Base-by-base conservation (phyloP, 768 basidiomycete genomes). In the Tulasnella sp. region DNA sequence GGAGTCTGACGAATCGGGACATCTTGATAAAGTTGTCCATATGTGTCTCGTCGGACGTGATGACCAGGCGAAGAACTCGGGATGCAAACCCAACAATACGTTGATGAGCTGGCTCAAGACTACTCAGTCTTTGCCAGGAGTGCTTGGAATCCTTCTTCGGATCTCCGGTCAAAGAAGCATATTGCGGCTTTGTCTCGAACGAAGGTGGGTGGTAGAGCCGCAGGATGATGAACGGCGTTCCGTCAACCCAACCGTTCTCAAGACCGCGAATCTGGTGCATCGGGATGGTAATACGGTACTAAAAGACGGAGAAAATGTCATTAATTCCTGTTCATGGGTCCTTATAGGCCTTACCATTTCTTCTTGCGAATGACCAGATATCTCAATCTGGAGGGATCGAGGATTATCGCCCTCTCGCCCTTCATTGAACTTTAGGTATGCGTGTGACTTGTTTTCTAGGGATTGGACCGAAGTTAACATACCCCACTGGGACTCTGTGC, bases 71-170 rank as follows among this genome's bases (percentile, higher is more conserved):
- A 71, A 79, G 37, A 2, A 42, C 61, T 40, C 40, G 40, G 26
- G 78, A 75, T 11, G 92, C 91, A 80, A 91, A 95, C 18, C 91
- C 89, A 0, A 92, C 89, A 46, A 94, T 86, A 3, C 83, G 81
- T 40, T 82, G 84, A 77, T 94, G 93, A 0, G 87, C 86, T 29
- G 87, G 82, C 80, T 91, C 86, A 39, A 94, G 81, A 20, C 87
- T 86, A 18, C 88, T 87, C 16, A 93, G 85, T 16, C 93, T 87
- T 69, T 88, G 87, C 61, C 89, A 89, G 81, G 86, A 89, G 79
- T 88, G 89, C 16, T 82, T 83, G 79, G 83, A 81, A 80, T 89
- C 87, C 23, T 80, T 78, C 35, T 81, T 77, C 0, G 83, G 82
- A 67, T 87, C 81, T 0, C 88, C 88, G 2, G 86, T 87, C 29